Evolutionary conservation across 306 rosid genomes (phyloP), one percentile per base, ranked within the genome.

Genomic region (Acacia melanoxylon): DNA sequence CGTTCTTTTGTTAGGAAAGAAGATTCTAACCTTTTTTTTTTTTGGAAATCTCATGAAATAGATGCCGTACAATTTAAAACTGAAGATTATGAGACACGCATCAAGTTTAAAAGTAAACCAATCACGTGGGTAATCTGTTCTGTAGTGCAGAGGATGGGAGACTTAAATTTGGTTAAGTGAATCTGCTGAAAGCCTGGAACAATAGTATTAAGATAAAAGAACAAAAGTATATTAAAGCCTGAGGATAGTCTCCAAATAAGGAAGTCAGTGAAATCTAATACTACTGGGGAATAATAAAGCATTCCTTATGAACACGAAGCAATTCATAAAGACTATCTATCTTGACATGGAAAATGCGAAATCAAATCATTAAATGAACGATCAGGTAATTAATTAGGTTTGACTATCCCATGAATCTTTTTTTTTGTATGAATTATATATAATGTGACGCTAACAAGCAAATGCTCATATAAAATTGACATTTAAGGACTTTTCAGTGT

Each of bases 241-340:
- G 33, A 69, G 74, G 52, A 41, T 20, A 12, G 35, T 70, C 10
- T 10, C 46, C 29, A 5, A 41, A 68, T 8, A 68, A n/a, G 8
- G 51, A 41, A 40, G 44, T 46, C n/a, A 10, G 41, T 40, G 61
- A 40, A 17, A 65, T 49, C 68, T 11, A 68, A 29, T 33, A 49
- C 4, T 46, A 46, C 15, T 15, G 51, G 46, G 68, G 52, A 74
- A 52, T 54, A 65, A 52, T 63, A 49, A 66, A 67, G 75, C 48
- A 75, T n/a, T 68, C 81, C 16, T 62, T 63, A 46, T 20, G 68
- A n/a, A 71, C 69, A 40, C 71, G 44, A 25, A 9, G 15, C 59
- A 69, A 68, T 52, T 76, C 52, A 33, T 41, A n/a, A 75, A 42
- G 65, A 82, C 76, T 2, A 75, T 48, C 54, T 49, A 49, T 15